Evolutionary conservation across 179 eudicot genomes (phyloP).

Genomic region (Silene vulgaris): DNA sequence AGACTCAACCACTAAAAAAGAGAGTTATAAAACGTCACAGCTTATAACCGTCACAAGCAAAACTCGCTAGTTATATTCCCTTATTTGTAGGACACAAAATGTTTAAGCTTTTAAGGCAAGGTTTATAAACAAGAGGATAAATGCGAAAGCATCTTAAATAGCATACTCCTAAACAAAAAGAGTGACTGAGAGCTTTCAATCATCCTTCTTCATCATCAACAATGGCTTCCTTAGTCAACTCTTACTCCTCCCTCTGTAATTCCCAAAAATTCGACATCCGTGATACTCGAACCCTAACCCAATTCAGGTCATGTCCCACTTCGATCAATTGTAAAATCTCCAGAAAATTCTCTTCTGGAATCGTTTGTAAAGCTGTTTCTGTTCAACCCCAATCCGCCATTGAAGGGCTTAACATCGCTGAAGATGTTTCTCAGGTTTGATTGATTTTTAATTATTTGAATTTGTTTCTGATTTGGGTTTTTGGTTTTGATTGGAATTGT

Average conservation of each 20-base stretch:
- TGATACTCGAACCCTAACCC: slow-evolving; percentile 24
- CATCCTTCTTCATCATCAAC: background rate
- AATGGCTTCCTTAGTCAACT: slow-evolving; percentile 53
- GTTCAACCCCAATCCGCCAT: slow-evolving; percentile 40
- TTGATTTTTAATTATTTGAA: background rate
- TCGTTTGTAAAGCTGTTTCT: slow-evolving; percentile 58
- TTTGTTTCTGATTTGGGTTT: slow-evolving; percentile 19
- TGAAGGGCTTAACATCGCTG: slow-evolving; percentile 78
- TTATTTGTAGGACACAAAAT: no score
- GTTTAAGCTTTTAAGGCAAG: background rate
- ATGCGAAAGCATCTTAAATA: slow-evolving; percentile 5
- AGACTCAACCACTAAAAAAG: no score
- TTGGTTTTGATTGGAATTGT: slow-evolving; percentile 5
- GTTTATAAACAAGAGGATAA: background rate
- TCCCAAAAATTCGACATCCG: slow-evolving; percentile 28
- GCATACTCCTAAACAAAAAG: background rate
- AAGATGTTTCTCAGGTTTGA: slow-evolving; percentile 80
- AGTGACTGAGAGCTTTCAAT: background rate
- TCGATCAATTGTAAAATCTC: slow-evolving; percentile 28
- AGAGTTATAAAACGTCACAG: no score
- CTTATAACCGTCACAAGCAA: no score
- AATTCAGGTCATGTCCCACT: slow-evolving; percentile 21
- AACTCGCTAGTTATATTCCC: no score
- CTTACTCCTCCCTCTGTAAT: slow-evolving; percentile 30
- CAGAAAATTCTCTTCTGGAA: slow-evolving; percentile 23